Base-by-base conservation (phyloP, 2,329 filamentous ascomycete genomes). In the Coniella lustricola region DNA sequence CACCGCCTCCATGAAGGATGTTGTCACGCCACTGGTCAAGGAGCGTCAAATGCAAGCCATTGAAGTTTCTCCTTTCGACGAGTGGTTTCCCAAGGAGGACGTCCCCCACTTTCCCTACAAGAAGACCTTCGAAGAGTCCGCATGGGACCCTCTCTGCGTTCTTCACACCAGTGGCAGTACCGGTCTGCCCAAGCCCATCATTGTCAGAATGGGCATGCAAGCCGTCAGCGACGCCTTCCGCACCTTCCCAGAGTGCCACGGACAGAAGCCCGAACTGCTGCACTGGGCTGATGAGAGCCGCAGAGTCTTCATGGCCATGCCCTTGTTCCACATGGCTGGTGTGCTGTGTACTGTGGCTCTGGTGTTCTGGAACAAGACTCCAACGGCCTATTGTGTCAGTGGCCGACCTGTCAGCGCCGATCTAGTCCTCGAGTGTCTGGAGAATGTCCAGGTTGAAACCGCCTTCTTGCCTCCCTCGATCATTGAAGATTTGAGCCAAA, bases 111-210 rank as follows among this genome's bases (percentile, higher is more conserved):
- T 66, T 35, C 65, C 67, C 1, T 73, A 71, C 56, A 46, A 57
- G 31, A 68, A 66, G 57, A 66, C 65, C 0, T 73, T 66, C 29
- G 67, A 71, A 3, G 57, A 72, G 44, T 69, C 64, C 0, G 56
- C 65, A 48, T 67, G 64, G 60, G 69, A 74, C 3, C 70, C 71
- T 0, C 45, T 68, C 3, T 37, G 64, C 3, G 62, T 73, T 2
- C 54, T 74, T 8, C 72, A 75, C 56, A 74, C 71, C 1, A 72
- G 68, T 45, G 72, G 72, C 5, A 71, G 65, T 36, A 73, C 71
- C 0, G 71, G 71, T 0, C 59, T 72, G 3, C 72, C 72, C 0
- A 74, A 72, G 55, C 71, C 71, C 2, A 62, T 75, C n/a, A 52
- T 69, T 9, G 56, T 61, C 17, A 56, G 57, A 3, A 64, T 70